Conservation (phyloP, 257 asterid genomes). For the Gynochthodes officinalis region DNA sequence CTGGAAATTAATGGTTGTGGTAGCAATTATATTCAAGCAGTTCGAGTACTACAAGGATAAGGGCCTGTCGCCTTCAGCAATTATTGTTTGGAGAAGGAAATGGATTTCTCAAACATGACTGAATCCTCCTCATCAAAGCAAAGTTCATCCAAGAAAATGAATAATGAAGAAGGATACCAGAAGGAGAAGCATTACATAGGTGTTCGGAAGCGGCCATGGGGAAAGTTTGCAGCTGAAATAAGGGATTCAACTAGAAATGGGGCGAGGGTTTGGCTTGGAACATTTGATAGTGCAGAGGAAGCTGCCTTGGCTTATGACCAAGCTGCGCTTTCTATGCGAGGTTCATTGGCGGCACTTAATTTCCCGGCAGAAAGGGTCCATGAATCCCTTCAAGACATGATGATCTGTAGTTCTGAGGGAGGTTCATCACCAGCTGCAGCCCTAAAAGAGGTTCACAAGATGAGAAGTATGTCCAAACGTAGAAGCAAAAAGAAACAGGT, state of each 20-base stretch:
- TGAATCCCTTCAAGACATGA: slow-evolving; percentile 25
- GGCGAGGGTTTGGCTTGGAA: slow-evolving; percentile 40
- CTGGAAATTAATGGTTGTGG: too few species aligned
- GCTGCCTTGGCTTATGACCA: slow-evolving; percentile 47
- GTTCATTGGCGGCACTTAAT: slow-evolving; percentile 24
- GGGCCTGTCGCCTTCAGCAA: neutral
- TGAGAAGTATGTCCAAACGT: slow-evolving; percentile 17
- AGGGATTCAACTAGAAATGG: slow-evolving; percentile 46
- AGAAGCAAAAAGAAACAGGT: slow-evolving; percentile 2
- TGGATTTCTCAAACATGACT: neutral
- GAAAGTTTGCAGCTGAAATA: slow-evolving; percentile 43
- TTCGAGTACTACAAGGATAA: neutral
- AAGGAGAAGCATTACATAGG: slow-evolving; percentile 31
- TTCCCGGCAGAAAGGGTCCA: slow-evolving; percentile 28
- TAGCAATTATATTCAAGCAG: too few species aligned
- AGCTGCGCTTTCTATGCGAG: slow-evolving; percentile 37
- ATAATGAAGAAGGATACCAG: neutral
- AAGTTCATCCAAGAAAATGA: neutral
- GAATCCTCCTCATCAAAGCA: neutral
- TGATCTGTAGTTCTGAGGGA: slow-evolving; percentile 6
- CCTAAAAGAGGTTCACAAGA: slow-evolving; percentile 29
- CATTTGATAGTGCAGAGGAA: slow-evolving; percentile 34
- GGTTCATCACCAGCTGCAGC: slow-evolving; percentile 40
- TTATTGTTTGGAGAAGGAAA: neutral
- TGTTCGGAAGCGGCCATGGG: slow-evolving; percentile 37